Base-by-base conservation (phyloP, 2,329 filamentous ascomycete genomes). In the Karstenula rhodostoma region DNA sequence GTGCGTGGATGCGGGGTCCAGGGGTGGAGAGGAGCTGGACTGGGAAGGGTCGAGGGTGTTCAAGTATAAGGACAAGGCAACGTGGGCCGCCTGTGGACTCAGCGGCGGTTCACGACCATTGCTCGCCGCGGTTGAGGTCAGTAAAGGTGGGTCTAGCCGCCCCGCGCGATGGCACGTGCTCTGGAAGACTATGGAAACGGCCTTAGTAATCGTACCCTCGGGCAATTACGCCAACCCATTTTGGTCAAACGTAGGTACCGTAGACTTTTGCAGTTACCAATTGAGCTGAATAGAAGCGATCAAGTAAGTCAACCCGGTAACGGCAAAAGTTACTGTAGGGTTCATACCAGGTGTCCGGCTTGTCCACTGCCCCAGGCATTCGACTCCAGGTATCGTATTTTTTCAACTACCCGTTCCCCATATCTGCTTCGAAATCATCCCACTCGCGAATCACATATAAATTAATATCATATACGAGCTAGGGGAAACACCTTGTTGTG, bases 1-100 rank as follows among this genome's bases (percentile, higher is more conserved):
- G 37, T 66, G 48, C 48, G 49, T 53, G 57, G 35, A 52, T 59
- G 40, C 22, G 12, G 22, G 25, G 8, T 32, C 37, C 51, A 32
- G 32, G n/a, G 17, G 50, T 33, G 37, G 37, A 32, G 51, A 40
- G 51, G 22, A 44, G 51, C 37, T 22, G 51, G 23, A 23, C 32
- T 23, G 19, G 48, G n/a, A 15, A 15, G 19, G 17, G n/a, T 8
- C 27, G 19, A 23, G n/a, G 29, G 19, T 3, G 2, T 37, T 19
- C 9, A 37, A 22, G 29, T 23, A 15, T 22, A 29, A 13, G 9
- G 29, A 17, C 15, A 37, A 19, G 19, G 29, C n/a, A 13, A 22
- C 32, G 32, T 33, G 32, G 32, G 48, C 32, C 29, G 48, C n/a
- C 15, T 35, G 10, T 50, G 32, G 19, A 37, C n/a, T 50, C 27